A percentile compares a stretch with the other conserved stretches of the same genome.
These are phyloP conservation scores for Mycogone perniciosa DNA, from an alignment of 2,329 filamentous ascomycete genomes.

Conservation along the genomic window DNA sequence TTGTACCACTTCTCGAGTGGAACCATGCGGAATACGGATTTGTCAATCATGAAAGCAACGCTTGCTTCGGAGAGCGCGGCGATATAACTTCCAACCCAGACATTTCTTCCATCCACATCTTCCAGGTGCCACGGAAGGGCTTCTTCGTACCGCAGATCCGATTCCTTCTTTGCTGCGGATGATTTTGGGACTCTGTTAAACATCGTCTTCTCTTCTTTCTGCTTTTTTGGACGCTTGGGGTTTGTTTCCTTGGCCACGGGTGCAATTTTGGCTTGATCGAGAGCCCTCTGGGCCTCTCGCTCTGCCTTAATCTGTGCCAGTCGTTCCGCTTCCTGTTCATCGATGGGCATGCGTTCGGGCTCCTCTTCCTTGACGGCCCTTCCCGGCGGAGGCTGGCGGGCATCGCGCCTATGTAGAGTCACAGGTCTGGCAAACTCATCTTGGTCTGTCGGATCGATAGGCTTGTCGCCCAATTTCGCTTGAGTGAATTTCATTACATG, in stretches of 20 bases:
- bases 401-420: constrained; percentile 81
- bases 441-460: constrained; percentile 62
- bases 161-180: constrained; percentile 72
- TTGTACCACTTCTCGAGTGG: constrained; percentile 95
- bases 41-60: constrained; percentile 68
- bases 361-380: constrained; percentile 57
- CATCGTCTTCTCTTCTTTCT: constrained; percentile 78
- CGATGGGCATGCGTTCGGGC: constrained; percentile 36
- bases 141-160: constrained; percentile 80
- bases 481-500: constrained; percentile 78
- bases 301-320: constrained; percentile 68
- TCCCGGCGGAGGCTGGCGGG: constrained; percentile 60
- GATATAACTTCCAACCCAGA: constrained; percentile 89
- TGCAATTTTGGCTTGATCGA: constrained; percentile 88
- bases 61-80: constrained; percentile 80
- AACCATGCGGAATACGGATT: constrained; percentile 71
- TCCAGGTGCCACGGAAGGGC: constrained; percentile 94
- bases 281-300: constrained; percentile 76
- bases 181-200: constrained; percentile 74
- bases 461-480: constrained; percentile 50
- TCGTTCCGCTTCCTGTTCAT: constrained; percentile 55
- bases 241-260: constrained; percentile 60
- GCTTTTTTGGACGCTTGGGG: constrained; percentile 51
- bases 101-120: constrained; percentile 91
- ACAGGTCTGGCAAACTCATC: constrained; percentile 82